A percentile compares a stretch with the other conserved stretches of the same genome.
phyloP scores from a whole-genome alignment of 495 filamentous ascomycete genomes.

The Pseudomonodictys pantanalensis region DNA sequence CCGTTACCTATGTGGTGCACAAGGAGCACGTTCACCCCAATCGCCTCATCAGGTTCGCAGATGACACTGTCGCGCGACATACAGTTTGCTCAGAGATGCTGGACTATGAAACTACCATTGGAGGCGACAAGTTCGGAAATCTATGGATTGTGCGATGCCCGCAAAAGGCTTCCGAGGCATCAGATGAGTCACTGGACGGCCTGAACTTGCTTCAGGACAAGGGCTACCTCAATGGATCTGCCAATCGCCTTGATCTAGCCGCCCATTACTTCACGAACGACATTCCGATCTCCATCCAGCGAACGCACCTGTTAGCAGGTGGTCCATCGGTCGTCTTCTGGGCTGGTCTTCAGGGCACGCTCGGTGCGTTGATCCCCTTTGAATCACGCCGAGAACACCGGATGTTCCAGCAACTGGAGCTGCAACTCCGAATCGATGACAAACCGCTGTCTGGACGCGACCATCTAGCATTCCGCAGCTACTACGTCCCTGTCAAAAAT shows the following conservation, averaged over 20 bases:
- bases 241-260: constrained; percentile 79
- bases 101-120: constrained; percentile 93
- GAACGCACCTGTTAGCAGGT: constrained; percentile 84
- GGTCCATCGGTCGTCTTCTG: constrained; percentile 89
- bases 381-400: constrained; percentile 87
- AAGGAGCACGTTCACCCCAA: constrained; percentile 76
- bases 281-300: constrained; percentile 84
- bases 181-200: constrained; percentile 88
- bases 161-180: constrained; percentile 77
- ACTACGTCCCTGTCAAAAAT: constrained; percentile 96
- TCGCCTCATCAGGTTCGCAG: constrained; percentile 83
- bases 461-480: constrained; percentile 89
- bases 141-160: constrained; percentile 89
- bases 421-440: constrained; percentile 77
- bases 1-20: constrained; percentile 86
- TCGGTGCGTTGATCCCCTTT: constrained; percentile 91
- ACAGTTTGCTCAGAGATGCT: constrained; percentile 87
- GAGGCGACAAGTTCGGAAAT: constrained; percentile 97
- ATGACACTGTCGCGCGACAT: constrained; percentile 85
- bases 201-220: constrained; percentile 85
- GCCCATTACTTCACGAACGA: constrained; percentile 88
- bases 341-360: constrained; percentile 89
- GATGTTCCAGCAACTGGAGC: constrained; percentile 93
- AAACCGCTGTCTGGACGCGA: constrained; percentile 86
- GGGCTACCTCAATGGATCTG: constrained; percentile 82